phyloP scores from a whole-genome alignment of 139 green algal genomes.

The Coelastrella sp. region DNA sequence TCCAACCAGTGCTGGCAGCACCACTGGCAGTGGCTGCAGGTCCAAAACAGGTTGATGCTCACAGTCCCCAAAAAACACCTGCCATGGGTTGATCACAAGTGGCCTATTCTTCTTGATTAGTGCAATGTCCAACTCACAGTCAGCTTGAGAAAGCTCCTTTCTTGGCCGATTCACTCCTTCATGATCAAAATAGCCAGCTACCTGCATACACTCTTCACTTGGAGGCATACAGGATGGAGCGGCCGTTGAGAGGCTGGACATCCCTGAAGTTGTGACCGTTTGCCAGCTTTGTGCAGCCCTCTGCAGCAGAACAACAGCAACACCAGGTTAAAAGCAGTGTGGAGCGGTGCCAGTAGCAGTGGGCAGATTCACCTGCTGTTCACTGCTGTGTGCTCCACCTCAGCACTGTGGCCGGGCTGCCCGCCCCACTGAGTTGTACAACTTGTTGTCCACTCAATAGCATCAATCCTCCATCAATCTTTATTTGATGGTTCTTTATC shows the following conservation, averaged over 20 bases:
- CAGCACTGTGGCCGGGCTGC: background rate
- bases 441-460: background rate
- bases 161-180: background rate
- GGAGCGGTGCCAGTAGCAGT: background rate
- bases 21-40: too few species aligned
- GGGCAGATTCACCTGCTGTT: background rate
- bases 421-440: too few species aligned
- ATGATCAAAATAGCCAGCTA: too few species aligned
- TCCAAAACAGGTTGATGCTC: too few species aligned
- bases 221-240: background rate
- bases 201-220: too few species aligned
- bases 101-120: too few species aligned
- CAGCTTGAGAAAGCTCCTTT: background rate
- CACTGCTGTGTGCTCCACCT: background rate
- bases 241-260: slow-evolving; percentile 4
- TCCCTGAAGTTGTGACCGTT: slow-evolving; percentile 39
- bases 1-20: too few species aligned
- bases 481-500: background rate
- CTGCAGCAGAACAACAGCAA: background rate
- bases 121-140: background rate
- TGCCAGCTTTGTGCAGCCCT: slow-evolving; percentile 6
- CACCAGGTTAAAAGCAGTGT: background rate
- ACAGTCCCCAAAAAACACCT: too few species aligned
- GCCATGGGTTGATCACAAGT: too few species aligned
- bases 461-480: background rate